Conservation (phyloP, 306 rosid genomes). For the Begonia peltatifolia region DNA sequence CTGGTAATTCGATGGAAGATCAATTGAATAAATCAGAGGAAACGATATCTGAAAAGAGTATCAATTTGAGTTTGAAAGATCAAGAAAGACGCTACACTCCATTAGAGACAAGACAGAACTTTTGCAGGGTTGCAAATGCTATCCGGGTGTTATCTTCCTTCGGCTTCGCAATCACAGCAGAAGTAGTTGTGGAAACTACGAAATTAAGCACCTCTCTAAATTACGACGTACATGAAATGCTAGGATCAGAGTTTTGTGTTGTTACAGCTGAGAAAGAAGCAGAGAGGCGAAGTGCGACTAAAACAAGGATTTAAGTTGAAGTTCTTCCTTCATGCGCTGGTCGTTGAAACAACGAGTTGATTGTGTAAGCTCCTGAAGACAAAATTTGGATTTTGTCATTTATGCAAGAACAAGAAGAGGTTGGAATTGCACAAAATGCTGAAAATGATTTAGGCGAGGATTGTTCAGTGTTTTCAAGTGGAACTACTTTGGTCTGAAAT, state of each 20-base stretch:
- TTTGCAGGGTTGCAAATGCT: constrained; percentile 79
- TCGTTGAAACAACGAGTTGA: too few species aligned
- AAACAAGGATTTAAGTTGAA: constrained; percentile 27
- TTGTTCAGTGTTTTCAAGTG: too few species aligned
- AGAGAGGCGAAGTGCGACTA: constrained; percentile 46
- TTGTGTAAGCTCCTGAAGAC: too few species aligned
- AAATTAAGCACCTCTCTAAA: constrained; percentile 45
- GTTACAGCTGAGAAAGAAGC: constrained; percentile 70
- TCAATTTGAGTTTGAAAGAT: constrained; percentile 25
- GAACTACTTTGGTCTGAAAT: too few species aligned
- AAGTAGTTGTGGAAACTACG: constrained; percentile 45
- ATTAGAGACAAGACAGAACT: constrained; percentile 44
- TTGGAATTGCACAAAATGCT: too few species aligned
- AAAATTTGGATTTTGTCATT: too few species aligned
- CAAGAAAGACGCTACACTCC: constrained; percentile 38
- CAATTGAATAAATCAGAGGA: constrained; percentile 36
- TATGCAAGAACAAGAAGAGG: too few species aligned
- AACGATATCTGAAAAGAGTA: too few species aligned
- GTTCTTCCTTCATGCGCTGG: too few species aligned
- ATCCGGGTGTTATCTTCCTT: constrained; percentile 43
- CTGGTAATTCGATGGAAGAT: constrained; percentile 47
- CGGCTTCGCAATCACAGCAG: constrained; percentile 49
- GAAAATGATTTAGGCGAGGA: too few species aligned
- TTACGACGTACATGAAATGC: constrained; percentile 61
- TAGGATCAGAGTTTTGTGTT: constrained; percentile 76